Base-by-base conservation (phyloP, 1,284 basidiomycete genomes). In the Rhizoctonia solani region DNA sequence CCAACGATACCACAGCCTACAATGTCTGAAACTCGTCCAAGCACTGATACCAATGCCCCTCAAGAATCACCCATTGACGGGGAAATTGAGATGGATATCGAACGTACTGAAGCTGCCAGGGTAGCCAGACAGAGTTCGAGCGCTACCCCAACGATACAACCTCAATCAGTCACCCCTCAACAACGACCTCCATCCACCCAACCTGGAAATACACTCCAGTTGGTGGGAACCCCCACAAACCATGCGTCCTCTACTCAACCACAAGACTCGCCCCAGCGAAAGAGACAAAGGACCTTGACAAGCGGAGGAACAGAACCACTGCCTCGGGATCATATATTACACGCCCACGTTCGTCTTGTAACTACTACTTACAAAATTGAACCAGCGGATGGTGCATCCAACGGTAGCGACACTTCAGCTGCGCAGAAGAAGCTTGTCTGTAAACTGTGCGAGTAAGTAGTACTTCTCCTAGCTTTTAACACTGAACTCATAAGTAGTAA, bases 361-460 rank as follows among this genome's bases (percentile, higher is more conserved):
- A 50, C 53, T 23, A 54, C 50, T 16, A 19, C 61, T 1, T 65
- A 65, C 27, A 50, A 54, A 9, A 53, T 65, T 53, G 37, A 37
- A 42, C 11, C n/a, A 9, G 30, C 21, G 42, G 41, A 58, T 19
- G 21, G 37, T 39, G 37, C 34, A 6, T 11, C 25, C 5, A 41
- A 46, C n/a, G 55, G 30, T 4, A 44, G 16, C 41, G 37, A 42
- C 16, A 19, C 21, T 11, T 42, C 14, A 46, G 1, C 1, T 39
- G 47, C n/a, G 27, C 32, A 34, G 19, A 65, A 46, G 23, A 34
- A 34, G 37, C 50, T 65, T 6, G 50, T 53, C 21, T 65, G 61
- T 19, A 52, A 44, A 32, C 23, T 23, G 27, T 65, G 61, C 61
- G 32, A 44, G 61, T 65, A 27, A 65, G 61, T 54, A n/a, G 8